phyloP scores from a whole-genome alignment of 306 rosid species.

The Cyamopsis tetragonoloba region DNA sequence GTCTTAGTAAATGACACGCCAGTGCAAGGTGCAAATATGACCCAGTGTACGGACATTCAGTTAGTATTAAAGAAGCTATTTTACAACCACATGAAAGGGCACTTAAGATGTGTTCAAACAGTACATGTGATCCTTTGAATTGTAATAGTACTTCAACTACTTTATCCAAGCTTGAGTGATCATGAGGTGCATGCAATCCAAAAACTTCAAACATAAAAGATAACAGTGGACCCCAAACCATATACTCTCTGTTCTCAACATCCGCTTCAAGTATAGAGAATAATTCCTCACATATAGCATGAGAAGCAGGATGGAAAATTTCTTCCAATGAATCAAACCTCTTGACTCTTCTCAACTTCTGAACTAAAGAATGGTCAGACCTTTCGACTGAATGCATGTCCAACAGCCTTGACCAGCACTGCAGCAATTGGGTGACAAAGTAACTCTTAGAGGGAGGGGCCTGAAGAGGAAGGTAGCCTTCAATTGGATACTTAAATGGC shows the following conservation, averaged over 20 bases:
- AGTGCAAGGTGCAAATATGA: conserved; percentile 86
- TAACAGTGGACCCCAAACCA: conserved; percentile 83
- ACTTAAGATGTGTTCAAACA: conserved; percentile 69
- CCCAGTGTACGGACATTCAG: conserved; percentile 87
- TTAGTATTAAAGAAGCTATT: conserved; percentile 53
- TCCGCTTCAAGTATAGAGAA: conserved; percentile 63
- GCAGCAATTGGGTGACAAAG: conserved; percentile 54
- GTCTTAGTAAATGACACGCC: conserved; percentile 73
- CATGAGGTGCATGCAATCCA: conserved; percentile 66
- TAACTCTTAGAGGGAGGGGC: conserved; percentile 49
- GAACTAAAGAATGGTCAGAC: conserved; percentile 60
- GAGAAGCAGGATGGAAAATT: conserved; percentile 62
- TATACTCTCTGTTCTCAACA: conserved; percentile 50
- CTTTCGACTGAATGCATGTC: conserved; percentile 63
- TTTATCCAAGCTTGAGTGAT: conserved; percentile 76
- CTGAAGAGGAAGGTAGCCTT: conserved; percentile 83
- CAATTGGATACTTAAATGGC: conserved; percentile 83
- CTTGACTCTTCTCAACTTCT: conserved; percentile 71
- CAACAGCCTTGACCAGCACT: conserved; percentile 82
- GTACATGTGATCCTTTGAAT: conserved; percentile 59
- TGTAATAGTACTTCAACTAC: conserved; percentile 68
- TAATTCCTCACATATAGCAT: conserved; percentile 71
- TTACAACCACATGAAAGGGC: conserved; percentile 79
- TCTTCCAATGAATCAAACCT: conserved; percentile 75
- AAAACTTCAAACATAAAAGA: conserved; percentile 78